Evolutionary conservation across 768 basidiomycete genomes (phyloP), one percentile per base, ranked within the genome.

Genomic region (Suillus subluteus): DNA sequence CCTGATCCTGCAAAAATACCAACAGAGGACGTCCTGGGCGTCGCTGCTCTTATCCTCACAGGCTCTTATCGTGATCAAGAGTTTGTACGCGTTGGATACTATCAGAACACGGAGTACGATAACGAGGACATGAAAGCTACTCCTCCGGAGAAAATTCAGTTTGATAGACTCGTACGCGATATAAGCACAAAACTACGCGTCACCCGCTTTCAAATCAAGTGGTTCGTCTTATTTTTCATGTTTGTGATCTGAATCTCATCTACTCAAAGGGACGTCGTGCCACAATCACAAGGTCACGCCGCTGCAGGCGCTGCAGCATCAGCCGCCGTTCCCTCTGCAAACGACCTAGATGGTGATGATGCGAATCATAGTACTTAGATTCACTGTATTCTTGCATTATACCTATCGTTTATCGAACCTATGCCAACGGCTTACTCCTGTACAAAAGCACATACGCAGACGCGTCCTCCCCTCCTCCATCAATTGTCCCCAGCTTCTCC

Each of bases 41-140:
- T 99, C 21, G 94, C 97, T 2, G 98, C 97, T 7, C 90, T 99
- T 75, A 98, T 99, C 73, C 86, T 99, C 62, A 99, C 96, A 0
- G 98, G 95, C 8, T 94, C 93, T 13, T 99, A 99, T 79, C 88
- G 90, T 46, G 97, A 98, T 62, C 96, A 98, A 73, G 98, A 99
- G 77, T 99, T 99, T 74, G 97, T 99, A n/a, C 89, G 97, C 56
- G 96, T 99, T 35, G 98, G 98, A 8, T 99, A 99, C 77, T 99
- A 99, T 78, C 98, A 99, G 79, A 96, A 99, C 75, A 98, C 96
- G 32, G 97, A 99, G 78, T 99, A 98, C 74, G 97, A 98, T 77
- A 94, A 92, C 72, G 93, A 95, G 63, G 95, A 94, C 79, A 90
- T 96, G 89, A 91, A 89, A 76, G 86, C 89, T 73, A 85, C 79